Percentiles rank a stretch among this genome's conserved stretches.
Evolutionary conservation across 2,329 filamentous ascomycete species (phyloP).

Genomic region (Aspergillus unguis): DNA sequence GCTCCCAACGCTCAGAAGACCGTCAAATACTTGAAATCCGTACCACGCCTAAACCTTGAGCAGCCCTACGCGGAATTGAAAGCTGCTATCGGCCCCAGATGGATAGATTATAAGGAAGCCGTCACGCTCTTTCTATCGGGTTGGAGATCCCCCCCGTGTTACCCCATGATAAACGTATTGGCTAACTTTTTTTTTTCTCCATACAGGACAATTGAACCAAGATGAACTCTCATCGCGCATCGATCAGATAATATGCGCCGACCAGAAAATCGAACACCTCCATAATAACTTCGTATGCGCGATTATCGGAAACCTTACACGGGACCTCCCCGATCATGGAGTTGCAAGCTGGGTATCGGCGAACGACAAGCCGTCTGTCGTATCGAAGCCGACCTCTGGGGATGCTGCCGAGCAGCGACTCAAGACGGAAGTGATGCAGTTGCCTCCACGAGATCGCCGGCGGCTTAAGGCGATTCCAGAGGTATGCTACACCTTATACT

Average conservation of each 20-base stretch:
- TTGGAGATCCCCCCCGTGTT: conserved; percentile 26
- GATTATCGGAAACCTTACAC: conserved; percentile 56
- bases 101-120: conserved; percentile 59
- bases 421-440: conserved; percentile 62
- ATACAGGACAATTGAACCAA: conserved; percentile 57
- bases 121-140: conserved; percentile 57
- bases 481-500: conserved; percentile 30
- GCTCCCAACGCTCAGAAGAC: conserved; percentile 43
- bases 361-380: conserved; percentile 51
- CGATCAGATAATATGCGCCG: conserved; percentile 52
- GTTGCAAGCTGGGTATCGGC: conserved; percentile 64
- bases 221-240: conserved; percentile 58
- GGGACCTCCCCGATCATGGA: conserved; percentile 60
- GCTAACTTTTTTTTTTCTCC: conserved; percentile 20
- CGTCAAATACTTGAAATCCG: conserved; percentile 50
- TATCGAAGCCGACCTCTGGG: conserved; percentile 52
- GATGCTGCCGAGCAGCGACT: conserved; percentile 62
- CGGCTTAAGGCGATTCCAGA: conserved; percentile 55
- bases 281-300: conserved; percentile 62
- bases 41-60: conserved; percentile 61
- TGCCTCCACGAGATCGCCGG: conserved; percentile 58
- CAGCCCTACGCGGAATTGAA: conserved; percentile 62
- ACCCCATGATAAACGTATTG: neutral
- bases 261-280: conserved; percentile 54
- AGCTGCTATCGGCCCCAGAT: conserved; percentile 56